Evolutionary conservation across 179 eudicot genomes (phyloP).

Genomic region (Beta corolliflora): DNA sequence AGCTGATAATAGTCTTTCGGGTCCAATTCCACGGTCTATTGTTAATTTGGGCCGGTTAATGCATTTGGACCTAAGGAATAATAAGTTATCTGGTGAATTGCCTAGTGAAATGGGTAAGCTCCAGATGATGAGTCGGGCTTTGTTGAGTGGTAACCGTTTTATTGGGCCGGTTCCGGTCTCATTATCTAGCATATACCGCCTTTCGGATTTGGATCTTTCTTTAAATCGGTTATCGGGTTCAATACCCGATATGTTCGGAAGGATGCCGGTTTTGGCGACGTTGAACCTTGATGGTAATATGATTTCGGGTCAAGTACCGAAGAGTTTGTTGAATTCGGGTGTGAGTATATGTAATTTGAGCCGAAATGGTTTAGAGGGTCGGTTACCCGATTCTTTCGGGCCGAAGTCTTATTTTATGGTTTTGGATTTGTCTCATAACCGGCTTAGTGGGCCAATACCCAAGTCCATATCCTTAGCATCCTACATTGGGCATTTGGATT

Average conservation of each 20-base stretch:
- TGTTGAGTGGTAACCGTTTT: conserved; percentile 60
- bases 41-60: conserved; percentile 53
- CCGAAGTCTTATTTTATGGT: conserved; percentile 71
- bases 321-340: conserved; percentile 51
- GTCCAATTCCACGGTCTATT: conserved; percentile 57
- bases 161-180: conserved; percentile 58
- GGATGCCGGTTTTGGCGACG: conserved; percentile 75
- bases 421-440: conserved; percentile 65
- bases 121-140: conserved; percentile 75
- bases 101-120: conserved; percentile 64
- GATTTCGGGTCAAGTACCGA: conserved; percentile 60
- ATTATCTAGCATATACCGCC: conserved; percentile 57
- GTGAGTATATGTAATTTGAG: conserved; percentile 71
- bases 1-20: conserved; percentile 67
- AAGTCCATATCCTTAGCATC: conserved; percentile 55
- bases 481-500: conserved; percentile 73
- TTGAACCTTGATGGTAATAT: conserved; percentile 67
- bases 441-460: conserved; percentile 61
- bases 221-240: conserved; percentile 59
- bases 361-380: conserved; percentile 59
- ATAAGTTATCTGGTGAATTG: conserved; percentile 52
- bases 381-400: conserved; percentile 72
- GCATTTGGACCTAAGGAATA: conserved; percentile 77
- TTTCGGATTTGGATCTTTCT: conserved; percentile 81
- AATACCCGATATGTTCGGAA: conserved; percentile 56